Percentiles rank a stretch among this genome's conserved stretches.
These are phyloP conservation scores for Paspalum vaginatum DNA, from an alignment of 176 grass and related monocot species.

Conservation along the genomic window DNA sequence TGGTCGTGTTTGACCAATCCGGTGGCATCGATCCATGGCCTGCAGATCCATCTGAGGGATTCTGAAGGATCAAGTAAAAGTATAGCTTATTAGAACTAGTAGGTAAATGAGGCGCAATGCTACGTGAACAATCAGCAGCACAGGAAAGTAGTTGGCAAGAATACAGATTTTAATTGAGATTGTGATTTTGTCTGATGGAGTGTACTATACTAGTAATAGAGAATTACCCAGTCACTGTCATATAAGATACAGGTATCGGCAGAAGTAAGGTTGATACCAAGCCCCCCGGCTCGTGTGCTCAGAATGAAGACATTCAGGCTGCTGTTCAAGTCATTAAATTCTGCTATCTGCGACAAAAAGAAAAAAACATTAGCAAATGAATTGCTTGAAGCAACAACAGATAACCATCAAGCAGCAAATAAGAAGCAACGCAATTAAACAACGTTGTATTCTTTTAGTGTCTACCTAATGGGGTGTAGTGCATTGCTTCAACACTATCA, in stretches of 20 bases:
- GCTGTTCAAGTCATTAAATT: slow-evolving; percentile 84
- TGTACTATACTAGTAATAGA: neutral
- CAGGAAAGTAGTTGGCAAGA: neutral
- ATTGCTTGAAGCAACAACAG: neutral
- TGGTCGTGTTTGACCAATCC: slow-evolving; percentile 91
- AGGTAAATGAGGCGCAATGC: neutral
- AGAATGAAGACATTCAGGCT: slow-evolving; percentile 76
- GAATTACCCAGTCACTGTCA: slow-evolving; percentile 90
- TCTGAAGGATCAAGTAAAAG: slow-evolving; percentile 55
- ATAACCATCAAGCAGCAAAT: neutral
- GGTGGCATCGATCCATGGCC: slow-evolving; percentile 97
- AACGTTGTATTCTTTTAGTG: neutral
- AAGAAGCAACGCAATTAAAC: neutral
- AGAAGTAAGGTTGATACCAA: slow-evolving; percentile 93
- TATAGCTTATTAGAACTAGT: neutral
- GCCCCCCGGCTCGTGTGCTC: slow-evolving; percentile 87
- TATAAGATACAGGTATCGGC: slow-evolving; percentile 95
- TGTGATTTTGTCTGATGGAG: neutral
- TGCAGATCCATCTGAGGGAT: slow-evolving; percentile 98
- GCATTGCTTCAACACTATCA: neutral
- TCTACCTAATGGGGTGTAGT: neutral
- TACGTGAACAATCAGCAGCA: neutral
- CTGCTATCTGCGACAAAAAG: slow-evolving; percentile 67
- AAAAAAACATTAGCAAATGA: neutral
- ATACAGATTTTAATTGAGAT: neutral